Percentiles rank a stretch among this genome's conserved stretches.
These are phyloP conservation scores for Collariella sp. DNA, from an alignment of 495 filamentous ascomycete genomes.

Conservation along the genomic window DNA sequence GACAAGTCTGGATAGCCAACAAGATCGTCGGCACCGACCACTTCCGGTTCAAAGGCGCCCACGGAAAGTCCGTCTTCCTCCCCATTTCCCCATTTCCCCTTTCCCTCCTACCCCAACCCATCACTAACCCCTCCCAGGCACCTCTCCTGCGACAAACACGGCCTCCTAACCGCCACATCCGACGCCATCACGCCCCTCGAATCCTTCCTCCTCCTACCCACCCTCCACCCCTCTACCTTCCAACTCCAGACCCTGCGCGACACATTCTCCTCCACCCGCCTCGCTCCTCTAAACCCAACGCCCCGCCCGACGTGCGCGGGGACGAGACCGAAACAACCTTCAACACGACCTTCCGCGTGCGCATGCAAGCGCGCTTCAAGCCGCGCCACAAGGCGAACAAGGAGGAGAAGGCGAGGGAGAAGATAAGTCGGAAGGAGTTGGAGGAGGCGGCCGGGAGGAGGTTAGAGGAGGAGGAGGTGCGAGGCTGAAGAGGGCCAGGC, in stretches of 20 bases:
- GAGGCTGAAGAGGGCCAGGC: slow-evolving; percentile 69
- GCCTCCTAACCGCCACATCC: slow-evolving; percentile 62
- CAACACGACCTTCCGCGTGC: slow-evolving; percentile 68
- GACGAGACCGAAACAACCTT: slow-evolving; percentile 65
- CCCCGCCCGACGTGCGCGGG: slow-evolving; percentile 60
- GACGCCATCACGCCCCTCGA: slow-evolving; percentile 79
- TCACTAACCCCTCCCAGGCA: slow-evolving; percentile 36
- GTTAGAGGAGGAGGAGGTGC: slow-evolving; percentile 80
- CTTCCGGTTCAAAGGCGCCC: slow-evolving; percentile 77
- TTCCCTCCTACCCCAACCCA: not conserved
- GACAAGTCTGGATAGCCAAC: slow-evolving; percentile 92
- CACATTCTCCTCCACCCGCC: slow-evolving; percentile 47
- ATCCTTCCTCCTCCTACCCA: slow-evolving; percentile 62
- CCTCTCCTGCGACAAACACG: slow-evolving; percentile 75
- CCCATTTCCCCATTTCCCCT: not conserved
- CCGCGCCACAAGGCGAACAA: slow-evolving; percentile 67
- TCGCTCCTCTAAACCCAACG: slow-evolving; percentile 32
- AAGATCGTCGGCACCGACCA: slow-evolving; percentile 70
- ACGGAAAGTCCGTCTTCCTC: slow-evolving; percentile 57
- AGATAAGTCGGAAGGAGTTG: slow-evolving; percentile 79
- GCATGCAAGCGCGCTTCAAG: slow-evolving; percentile 90
- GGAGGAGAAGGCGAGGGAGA: slow-evolving; percentile 70
- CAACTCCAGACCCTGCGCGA: slow-evolving; percentile 58
- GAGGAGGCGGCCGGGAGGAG: slow-evolving; percentile 70
- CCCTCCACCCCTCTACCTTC: slow-evolving; percentile 55